Evolutionary conservation across 2,329 filamentous ascomycete species (phyloP), one percentile per base, ranked within the genome.

Genomic region (Phyllosticta ampelicida): DNA sequence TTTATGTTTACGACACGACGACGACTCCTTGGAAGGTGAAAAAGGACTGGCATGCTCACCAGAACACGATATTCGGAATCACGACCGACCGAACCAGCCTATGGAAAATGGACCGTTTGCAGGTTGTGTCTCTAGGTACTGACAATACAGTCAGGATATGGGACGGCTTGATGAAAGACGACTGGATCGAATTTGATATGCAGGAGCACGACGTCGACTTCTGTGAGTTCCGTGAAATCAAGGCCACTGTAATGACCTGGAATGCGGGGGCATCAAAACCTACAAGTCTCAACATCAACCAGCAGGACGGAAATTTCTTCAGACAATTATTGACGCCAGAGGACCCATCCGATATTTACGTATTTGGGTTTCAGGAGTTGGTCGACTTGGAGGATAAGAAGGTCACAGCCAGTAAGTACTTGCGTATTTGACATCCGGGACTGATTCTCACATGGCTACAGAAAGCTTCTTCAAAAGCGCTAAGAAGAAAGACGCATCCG

Each of bases 331-430:
- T 99, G 23, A 82, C 86, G 62, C 82, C 81, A n/a, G 85, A 87
- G 61, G 81, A 86, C 48, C 84, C 87, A 8, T 90, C 94, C 0
- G 94, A 97, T 65, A 90, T 99, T 54, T 75, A 97, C 2, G 83
- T 97, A 0, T 99, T 99, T 76, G 92, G 91, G 1, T 99, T 99
- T 71, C 94, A 99, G 71, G 94, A 99, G 72, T 80, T 99, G n/a
- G 94, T 99, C 3, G 94, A 99, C 68, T 78, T 99, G 8, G 94
- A 99, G 71, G 89, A 99, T 74, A 97, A 97, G 75, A 95, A 91
- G 64, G 87, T 95, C 54, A 97, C 92, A 20, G 94, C 94, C n/a
- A 96, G 84, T 84, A 72, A 67, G 80, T 55, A 1, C 23, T 21
- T 13, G 21, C 13, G 36, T 21, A n/a, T 29, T 20, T 10, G 29